Conservation (phyloP, 2,329 filamentous ascomycete genomes). For the Pyrenophora graminea region DNA sequence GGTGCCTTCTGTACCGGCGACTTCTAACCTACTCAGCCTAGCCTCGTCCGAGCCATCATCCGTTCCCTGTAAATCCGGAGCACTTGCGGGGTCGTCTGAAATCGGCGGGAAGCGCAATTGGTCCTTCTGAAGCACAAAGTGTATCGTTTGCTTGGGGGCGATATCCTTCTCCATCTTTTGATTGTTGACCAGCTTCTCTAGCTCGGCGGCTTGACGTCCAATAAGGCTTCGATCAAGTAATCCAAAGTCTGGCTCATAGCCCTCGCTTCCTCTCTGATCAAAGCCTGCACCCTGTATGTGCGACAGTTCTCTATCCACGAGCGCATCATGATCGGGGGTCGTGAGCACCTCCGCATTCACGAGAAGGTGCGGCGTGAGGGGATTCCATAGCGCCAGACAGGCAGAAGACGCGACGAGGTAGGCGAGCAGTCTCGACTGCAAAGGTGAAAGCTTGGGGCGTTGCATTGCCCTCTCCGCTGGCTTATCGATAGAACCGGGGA, state of each 20-base stretch:
- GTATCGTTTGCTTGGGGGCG: constrained; percentile 63
- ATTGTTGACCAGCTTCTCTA: constrained; percentile 67
- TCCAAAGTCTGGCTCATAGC: constrained; percentile 65
- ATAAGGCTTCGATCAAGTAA: constrained; percentile 66
- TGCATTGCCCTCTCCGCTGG: constrained; percentile 44
- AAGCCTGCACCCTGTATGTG: constrained; percentile 30
- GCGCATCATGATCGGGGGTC: constrained; percentile 17
- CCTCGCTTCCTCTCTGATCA: constrained; percentile 36
- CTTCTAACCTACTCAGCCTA: neutral
- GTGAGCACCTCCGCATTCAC: constrained; percentile 62
- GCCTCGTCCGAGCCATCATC: constrained; percentile 17
- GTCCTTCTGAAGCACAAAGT: constrained; percentile 66
- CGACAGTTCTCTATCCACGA: constrained; percentile 51
- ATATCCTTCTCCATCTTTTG: constrained; percentile 64
- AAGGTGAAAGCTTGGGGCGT: constrained; percentile 62
- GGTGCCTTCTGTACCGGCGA: neutral
- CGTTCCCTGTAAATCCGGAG: constrained; percentile 25
- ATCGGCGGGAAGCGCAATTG: constrained; percentile 55
- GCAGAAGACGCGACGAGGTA: constrained; percentile 66
- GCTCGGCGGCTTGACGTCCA: constrained; percentile 59
- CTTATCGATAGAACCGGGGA: constrained; percentile 23
- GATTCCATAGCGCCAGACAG: constrained; percentile 64
- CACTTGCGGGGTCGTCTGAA: constrained; percentile 29
- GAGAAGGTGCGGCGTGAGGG: constrained; percentile 59
- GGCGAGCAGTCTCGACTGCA: constrained; percentile 73